phyloP scores from a whole-genome alignment of 1,284 basidiomycete species.

The Porogramme epimiltina region DNA sequence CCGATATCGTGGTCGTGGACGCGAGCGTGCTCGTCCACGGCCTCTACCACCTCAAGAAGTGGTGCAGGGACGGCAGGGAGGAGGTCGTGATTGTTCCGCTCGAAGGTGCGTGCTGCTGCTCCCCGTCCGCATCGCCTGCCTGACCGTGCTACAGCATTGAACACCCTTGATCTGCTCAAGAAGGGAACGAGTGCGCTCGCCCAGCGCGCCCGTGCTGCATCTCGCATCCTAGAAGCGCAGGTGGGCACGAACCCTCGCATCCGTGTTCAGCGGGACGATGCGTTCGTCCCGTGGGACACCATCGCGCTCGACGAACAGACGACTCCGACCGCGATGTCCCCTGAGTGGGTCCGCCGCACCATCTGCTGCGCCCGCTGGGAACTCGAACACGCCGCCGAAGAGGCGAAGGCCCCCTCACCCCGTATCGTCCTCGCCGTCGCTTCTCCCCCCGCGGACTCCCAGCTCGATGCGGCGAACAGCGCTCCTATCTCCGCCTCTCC shows the following conservation, averaged over 20 bases:
- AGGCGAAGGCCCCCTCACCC: constrained; percentile 19
- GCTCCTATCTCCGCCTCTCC: constrained; percentile 44
- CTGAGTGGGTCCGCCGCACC: constrained; percentile 80
- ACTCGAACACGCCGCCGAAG: constrained; percentile 39
- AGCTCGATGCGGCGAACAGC: constrained; percentile 34
- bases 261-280: constrained; percentile 75
- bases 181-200: constrained; percentile 82
- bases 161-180: constrained; percentile 92
- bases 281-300: constrained; percentile 76
- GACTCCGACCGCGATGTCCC: constrained; percentile 44
- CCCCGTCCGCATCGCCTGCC: neutral
- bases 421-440: constrained; percentile 65
- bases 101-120: constrained; percentile 65
- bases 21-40: constrained; percentile 87
- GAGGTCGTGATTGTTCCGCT: constrained; percentile 82
- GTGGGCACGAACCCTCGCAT: constrained; percentile 80
- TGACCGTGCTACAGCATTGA: constrained; percentile 59
- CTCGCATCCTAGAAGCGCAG: constrained; percentile 80
- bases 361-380: constrained; percentile 82
- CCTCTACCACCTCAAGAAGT: constrained; percentile 78
- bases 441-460: constrained; percentile 35
- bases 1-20: constrained; percentile 80
- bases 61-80: constrained; percentile 72
- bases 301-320: constrained; percentile 48
- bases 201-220: constrained; percentile 80